These are phyloP conservation scores for Pichia sporocuriosa DNA, from an alignment of 805 yeast species.

Conservation along the genomic window DNA sequence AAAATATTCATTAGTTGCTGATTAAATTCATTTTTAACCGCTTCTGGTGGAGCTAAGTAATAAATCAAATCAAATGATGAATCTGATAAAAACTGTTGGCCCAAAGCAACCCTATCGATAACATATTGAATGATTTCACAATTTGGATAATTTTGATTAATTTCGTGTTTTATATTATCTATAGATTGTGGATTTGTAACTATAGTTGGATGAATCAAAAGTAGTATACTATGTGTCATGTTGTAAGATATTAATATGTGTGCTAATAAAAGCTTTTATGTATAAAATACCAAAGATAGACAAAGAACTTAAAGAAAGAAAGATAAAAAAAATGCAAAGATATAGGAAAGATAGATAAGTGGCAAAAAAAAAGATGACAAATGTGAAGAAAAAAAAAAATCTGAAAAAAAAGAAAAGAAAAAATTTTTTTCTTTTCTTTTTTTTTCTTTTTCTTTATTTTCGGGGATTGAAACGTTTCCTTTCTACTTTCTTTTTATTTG, in stretches of 20 bases:
- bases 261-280: too few species aligned
- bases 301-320: neutral
- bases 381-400: too few species aligned
- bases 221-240: constrained; percentile 23
- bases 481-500: too few species aligned
- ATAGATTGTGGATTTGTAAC: constrained; percentile 50
- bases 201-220: constrained; percentile 61
- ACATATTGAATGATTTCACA: constrained; percentile 42
- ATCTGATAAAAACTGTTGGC: constrained; percentile 33
- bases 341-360: too few species aligned
- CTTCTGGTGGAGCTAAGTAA: constrained; percentile 51
- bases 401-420: too few species aligned
- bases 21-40: constrained; percentile 40
- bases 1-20: constrained; percentile 36
- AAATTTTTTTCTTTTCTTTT: too few species aligned
- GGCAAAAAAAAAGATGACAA: too few species aligned
- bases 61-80: constrained; percentile 38
- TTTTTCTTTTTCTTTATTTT: too few species aligned
- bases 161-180: constrained; percentile 31
- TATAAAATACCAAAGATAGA: neutral
- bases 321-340: too few species aligned
- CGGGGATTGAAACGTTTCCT: too few species aligned
- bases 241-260: too few species aligned
- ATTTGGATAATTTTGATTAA: constrained; percentile 25
- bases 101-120: constrained; percentile 51